Percentiles rank a stretch among this genome's conserved stretches.
Evolutionary conservation across 331 rosid genomes (phyloP).

Genomic region (Dryas integrifolia): DNA sequence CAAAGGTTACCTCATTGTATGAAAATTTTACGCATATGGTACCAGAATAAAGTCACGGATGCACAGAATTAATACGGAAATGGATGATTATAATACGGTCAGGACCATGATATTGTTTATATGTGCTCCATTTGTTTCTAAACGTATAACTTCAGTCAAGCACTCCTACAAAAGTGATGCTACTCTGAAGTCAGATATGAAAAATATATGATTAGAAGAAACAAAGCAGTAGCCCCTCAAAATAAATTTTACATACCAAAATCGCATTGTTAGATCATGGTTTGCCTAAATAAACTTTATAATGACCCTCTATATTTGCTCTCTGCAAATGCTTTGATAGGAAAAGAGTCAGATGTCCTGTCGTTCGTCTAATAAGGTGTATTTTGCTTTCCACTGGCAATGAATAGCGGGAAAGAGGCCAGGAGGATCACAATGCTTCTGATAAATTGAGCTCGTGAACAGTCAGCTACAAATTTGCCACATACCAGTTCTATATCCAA

Average conservation of each 20-base stretch:
- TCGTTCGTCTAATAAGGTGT: not conserved
- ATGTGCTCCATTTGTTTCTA: not conserved
- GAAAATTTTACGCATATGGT: no score
- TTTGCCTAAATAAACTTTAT: not conserved
- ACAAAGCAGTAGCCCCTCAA: not conserved
- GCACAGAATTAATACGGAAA: no score
- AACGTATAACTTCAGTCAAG: not conserved
- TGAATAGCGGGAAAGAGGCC: slow-evolving; percentile 7
- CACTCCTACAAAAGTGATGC: not conserved
- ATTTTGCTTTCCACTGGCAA: slow-evolving; percentile 7
- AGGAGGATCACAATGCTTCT: slow-evolving; percentile 11
- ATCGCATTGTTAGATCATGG: slow-evolving; percentile 8
- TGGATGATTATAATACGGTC: not conserved
- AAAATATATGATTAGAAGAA: not conserved
- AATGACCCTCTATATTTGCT: not conserved
- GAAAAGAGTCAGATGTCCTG: not conserved
- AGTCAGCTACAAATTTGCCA: slow-evolving; percentile 71
- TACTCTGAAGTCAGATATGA: not conserved
- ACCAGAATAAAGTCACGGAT: no score
- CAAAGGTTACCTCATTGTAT: no score
- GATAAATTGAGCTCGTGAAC: slow-evolving; percentile 10
- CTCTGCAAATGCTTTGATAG: not conserved
- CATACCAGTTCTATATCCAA: slow-evolving; percentile 78
- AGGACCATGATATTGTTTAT: not conserved
- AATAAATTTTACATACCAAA: not conserved